Percentiles rank a stretch among this genome's conserved stretches.
Evolutionary conservation across 2,329 filamentous ascomycete genomes (phyloP).

Genomic region (Paracoccidioides brasiliensis): DNA sequence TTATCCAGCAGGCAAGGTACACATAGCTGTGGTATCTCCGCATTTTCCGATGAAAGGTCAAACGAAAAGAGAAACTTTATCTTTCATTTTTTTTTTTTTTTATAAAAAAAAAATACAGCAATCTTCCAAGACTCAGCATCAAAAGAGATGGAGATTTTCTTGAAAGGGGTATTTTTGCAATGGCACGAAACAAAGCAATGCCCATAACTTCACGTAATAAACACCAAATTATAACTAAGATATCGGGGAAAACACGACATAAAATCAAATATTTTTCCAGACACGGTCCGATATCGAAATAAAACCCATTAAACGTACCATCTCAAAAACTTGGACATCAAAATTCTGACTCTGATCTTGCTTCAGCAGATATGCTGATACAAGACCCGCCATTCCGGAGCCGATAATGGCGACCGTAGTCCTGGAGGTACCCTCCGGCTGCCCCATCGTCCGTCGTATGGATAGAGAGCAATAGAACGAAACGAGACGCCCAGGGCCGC

Average conservation of each 20-base stretch:
- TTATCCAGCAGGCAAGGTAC: too few species aligned
- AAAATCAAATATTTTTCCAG: background rate
- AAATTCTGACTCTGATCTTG: conserved; percentile 30
- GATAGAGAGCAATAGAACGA: background rate
- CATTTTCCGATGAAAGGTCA: too few species aligned
- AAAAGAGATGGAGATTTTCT: too few species aligned
- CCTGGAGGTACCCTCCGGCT: conserved; percentile 2
- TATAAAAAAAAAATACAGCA: too few species aligned
- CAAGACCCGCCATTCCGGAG: conserved; percentile 38
- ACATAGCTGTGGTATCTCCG: too few species aligned
- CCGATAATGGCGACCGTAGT: conserved; percentile 34
- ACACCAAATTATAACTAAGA: background rate
- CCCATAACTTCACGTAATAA: background rate
- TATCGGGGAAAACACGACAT: background rate
- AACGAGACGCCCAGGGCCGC: background rate
- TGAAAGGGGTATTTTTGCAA: too few species aligned
- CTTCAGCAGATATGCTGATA: conserved; percentile 34
- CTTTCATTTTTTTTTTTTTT: too few species aligned
- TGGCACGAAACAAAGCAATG: background rate
- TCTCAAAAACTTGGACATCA: conserved; percentile 34
- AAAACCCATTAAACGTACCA: conserved; percentile 20
- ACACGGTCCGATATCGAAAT: background rate
- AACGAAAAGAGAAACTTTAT: too few species aligned
- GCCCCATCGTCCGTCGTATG: background rate
- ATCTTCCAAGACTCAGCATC: too few species aligned